phyloP scores from a whole-genome alignment of 495 filamentous ascomycete species.

The Tetracladium marchalianum region DNA sequence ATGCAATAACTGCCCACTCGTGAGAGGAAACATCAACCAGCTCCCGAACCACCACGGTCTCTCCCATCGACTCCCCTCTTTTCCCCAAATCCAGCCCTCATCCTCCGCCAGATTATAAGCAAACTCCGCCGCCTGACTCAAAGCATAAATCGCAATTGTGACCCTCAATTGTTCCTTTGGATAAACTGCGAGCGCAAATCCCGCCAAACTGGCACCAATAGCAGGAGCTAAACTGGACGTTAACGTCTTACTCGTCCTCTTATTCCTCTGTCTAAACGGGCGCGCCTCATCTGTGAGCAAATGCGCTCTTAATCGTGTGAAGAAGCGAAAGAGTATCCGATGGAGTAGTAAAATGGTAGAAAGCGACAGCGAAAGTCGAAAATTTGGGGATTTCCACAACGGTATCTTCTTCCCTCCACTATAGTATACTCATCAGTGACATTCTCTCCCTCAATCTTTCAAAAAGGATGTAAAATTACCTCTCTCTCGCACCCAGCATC shows the following conservation, averaged over 20 bases:
- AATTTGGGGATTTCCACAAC: slow-evolving; percentile 56
- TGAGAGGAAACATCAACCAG: slow-evolving; percentile 91
- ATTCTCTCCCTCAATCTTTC: neutral
- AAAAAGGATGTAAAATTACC: slow-evolving; percentile 22
- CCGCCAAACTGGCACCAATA: slow-evolving; percentile 77
- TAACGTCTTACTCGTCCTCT: slow-evolving; percentile 57
- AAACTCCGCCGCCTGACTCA: slow-evolving; percentile 75
- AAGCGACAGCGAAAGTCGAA: slow-evolving; percentile 71
- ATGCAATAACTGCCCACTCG: slow-evolving; percentile 83
- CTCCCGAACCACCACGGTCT: slow-evolving; percentile 88
- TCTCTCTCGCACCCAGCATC: slow-evolving; percentile 30
- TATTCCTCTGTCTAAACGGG: slow-evolving; percentile 76
- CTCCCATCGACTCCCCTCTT: slow-evolving; percentile 26
- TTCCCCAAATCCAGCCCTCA: slow-evolving; percentile 62
- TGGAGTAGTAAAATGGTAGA: slow-evolving; percentile 81
- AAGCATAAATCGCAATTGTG: slow-evolving; percentile 67
- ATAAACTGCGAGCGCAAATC: slow-evolving; percentile 68
- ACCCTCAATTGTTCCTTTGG: slow-evolving; percentile 69
- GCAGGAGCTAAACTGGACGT: slow-evolving; percentile 79
- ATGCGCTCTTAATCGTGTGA: slow-evolving; percentile 66
- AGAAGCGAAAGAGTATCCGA: slow-evolving; percentile 82
- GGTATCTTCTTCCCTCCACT: slow-evolving; percentile 32
- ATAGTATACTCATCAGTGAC: neutral
- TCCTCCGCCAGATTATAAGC: slow-evolving; percentile 75
- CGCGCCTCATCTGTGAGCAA: slow-evolving; percentile 63